Evolutionary conservation across 2,329 filamentous ascomycete genomes (phyloP).

Genomic region (Pseudogymnoascus sp.): DNA sequence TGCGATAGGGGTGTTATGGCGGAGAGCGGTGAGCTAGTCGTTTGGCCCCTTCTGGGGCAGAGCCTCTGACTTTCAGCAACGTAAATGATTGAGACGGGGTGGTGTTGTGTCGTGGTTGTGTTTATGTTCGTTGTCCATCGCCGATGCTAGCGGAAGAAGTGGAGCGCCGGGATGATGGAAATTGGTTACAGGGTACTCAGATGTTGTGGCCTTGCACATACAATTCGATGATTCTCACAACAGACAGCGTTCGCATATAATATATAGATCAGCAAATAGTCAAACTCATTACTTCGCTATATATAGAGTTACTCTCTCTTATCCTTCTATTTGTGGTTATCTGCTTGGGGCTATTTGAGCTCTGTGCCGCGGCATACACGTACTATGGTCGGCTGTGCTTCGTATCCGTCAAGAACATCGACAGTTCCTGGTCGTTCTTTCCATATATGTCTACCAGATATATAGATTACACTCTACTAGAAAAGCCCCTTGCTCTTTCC

Average conservation of each 20-base stretch:
- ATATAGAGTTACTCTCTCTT: neutral
- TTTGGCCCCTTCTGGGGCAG: conserved; percentile 5
- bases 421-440: neutral
- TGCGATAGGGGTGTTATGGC: neutral
- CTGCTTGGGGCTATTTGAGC: neutral
- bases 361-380: neutral
- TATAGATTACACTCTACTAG: neutral
- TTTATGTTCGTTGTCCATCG: conserved; percentile 4
- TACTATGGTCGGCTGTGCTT: neutral
- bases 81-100: neutral
- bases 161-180: conserved; percentile 2
- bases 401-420: neutral
- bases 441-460: neutral
- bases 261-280: neutral
- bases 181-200: neutral
- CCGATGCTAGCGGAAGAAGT: neutral
- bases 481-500: neutral
- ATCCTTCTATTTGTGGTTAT: neutral
- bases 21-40: neutral
- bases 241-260: neutral
- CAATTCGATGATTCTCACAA: neutral
- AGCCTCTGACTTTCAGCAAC: conserved; percentile 5
- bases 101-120: neutral
- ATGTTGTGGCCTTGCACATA: neutral
- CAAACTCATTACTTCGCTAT: neutral